Base-by-base conservation (phyloP, 2,329 filamentous ascomycete genomes). In the Pseudogymnoascus sp. region DNA sequence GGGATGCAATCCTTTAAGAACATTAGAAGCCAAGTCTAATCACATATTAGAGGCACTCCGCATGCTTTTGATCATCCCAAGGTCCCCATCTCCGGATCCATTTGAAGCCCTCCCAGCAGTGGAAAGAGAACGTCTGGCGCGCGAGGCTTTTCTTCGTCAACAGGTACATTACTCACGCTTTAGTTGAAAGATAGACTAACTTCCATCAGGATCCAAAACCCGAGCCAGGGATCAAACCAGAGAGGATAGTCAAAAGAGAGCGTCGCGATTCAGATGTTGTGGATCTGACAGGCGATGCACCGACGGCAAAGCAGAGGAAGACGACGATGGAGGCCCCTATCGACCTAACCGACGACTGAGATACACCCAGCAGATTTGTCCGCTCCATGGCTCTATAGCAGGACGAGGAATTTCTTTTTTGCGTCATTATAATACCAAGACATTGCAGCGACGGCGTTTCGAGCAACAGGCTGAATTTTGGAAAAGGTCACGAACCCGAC, bases 31-130 rank as follows among this genome's bases (percentile, higher is more conserved):
- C 18, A 18, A 18, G 18, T 18, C 18, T 18, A 18, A 18, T 18
- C 18, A 18, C 18, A 18, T 18, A 18, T 18, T 18, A 18, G 18
- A 18, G 18, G 18, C 18, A 18, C 18, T 70, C 5, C 60, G 66
- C 36, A 50, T 58, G 11, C 64, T 69, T 37, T 50, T 64, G 12
- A 37, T 69, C 20, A 63, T 70, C 16, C 60, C 63, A 11, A 63
- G 62, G 5, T 60, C 65, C 2, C 67, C 65, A 14, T 47, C 28
- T 3, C 65, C 64, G 8, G 60, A 63, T n/a, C 60, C 50, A 28
- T 63, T 63, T 18, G 20, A 38, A 33, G 9, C 28, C 28, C 9
- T 54, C 5, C 28, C 47, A 14, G 16, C 47, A 33, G 28, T 9
- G 4, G 47, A 54, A 14, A 54, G 47, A 8, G 47, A 54, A n/a